These are phyloP conservation scores for Pseudotsuga menziesii DNA, from an alignment of 75 land plant species.

Conservation along the genomic window DNA sequence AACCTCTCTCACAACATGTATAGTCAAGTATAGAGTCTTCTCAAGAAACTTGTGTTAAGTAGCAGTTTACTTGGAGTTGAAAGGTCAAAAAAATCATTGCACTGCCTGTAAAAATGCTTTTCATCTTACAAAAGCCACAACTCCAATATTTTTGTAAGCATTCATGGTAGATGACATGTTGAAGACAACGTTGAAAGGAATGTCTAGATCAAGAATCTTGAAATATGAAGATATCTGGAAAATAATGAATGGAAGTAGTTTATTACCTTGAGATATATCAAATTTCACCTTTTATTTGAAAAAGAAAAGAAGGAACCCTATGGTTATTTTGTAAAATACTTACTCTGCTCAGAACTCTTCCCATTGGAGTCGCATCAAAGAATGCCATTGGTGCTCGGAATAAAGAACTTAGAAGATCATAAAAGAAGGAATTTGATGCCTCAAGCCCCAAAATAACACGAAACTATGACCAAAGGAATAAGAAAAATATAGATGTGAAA, in stretches of 20 bases:
- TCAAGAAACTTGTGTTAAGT: too few relatives aligned
- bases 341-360: constrained; percentile 88
- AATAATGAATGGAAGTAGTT: neutral
- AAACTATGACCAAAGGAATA: constrained; percentile 27
- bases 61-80: too few relatives aligned
- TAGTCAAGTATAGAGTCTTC: too few relatives aligned
- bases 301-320: neutral
- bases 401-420: constrained; percentile 42
- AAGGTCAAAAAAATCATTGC: constrained; percentile 22
- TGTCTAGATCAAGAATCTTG: constrained; percentile 27
- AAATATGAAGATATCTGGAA: constrained; percentile 33
- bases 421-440: constrained; percentile 58
- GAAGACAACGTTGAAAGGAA: constrained; percentile 21
- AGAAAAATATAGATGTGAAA: constrained; percentile 20
- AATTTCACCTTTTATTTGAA: neutral
- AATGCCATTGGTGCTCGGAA: constrained; percentile 92
- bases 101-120: constrained; percentile 26
- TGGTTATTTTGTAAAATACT: constrained; percentile 4
- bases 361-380: constrained; percentile 85
- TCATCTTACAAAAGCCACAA: constrained; percentile 34
- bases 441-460: constrained; percentile 38
- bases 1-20: too few relatives aligned
- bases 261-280: neutral
- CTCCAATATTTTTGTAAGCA: constrained; percentile 20
- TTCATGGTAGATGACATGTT: constrained; percentile 7